Base-by-base conservation (phyloP, 192 early-diverging fungal species). In the Gaertneriomyces semiglobifer region DNA sequence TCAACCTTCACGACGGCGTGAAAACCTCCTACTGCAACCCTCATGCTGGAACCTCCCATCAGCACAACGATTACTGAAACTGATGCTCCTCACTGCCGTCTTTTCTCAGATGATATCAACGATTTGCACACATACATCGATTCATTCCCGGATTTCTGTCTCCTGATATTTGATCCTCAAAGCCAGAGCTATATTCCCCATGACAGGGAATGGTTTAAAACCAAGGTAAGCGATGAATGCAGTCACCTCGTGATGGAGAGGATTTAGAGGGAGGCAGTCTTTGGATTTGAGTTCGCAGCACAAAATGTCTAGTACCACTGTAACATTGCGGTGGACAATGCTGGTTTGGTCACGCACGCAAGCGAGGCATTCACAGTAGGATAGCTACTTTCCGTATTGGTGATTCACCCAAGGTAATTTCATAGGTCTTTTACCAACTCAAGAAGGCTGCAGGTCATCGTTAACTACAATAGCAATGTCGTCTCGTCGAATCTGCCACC, bases 41-140 rank as follows among this genome's bases (percentile, higher is more conserved):
- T 12, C 48, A 50, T n/a, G 48, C 48, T n/a, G 58, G 1, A 60
- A 60, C 14, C 38, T 14, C 58, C 12, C 44, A 44, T 47, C 16
- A 46, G 47, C 33, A 16, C 0, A n/a, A 12, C 16, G 46, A 48
- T 12, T 1, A 14, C 11, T n/a, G 4, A 44, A 43, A 60, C 2
- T 44, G 14, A 61, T 11, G 3, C 14, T 61, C 11, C 25, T 50
- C 19, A 7, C 5, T 33, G 44, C 44, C 0, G n/a, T n/a, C 4
- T 66, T 16, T 25, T 12, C 16, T 48, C 38, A 68, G 66, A 68
- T 42, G 66, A 68, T 25, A 52, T 68, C 38, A 51, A 20, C 46
- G 66, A 68, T 48, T 58, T 68, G n/a, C 57, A 60, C 12, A 68
- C 50, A 38, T 68, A 68, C 46, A 68, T 68, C 44, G 66, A 68